phyloP scores from a whole-genome alignment of 2,329 filamentous ascomycete species.

The Canariomyces notabilis region DNA sequence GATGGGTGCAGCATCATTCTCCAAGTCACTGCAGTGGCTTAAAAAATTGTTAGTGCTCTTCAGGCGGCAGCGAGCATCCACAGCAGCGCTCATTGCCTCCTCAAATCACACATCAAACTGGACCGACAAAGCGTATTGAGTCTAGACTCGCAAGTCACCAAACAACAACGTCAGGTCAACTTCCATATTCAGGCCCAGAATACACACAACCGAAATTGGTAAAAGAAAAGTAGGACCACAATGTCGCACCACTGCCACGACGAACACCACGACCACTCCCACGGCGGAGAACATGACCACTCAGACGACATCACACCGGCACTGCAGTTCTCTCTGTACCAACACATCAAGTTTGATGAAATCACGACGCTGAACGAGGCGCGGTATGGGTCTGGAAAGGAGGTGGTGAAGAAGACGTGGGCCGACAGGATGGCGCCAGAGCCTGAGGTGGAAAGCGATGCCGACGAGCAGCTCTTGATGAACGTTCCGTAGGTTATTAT shows the following conservation, averaged over 20 bases:
- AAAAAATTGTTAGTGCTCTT: neutral
- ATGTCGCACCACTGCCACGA: conserved; percentile 44
- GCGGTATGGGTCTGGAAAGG: conserved; percentile 59
- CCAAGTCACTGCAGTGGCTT: too few relatives aligned
- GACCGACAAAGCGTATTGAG: neutral
- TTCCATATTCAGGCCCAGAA: neutral
- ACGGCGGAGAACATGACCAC: conserved; percentile 68
- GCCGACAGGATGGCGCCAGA: conserved; percentile 64
- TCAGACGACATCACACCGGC: conserved; percentile 88
- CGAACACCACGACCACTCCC: conserved; percentile 35
- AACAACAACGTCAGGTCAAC: too few relatives aligned
- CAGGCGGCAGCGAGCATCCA: neutral
- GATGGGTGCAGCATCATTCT: too few relatives aligned
- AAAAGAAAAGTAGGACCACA: conserved; percentile 1
- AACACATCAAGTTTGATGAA: conserved; percentile 83
- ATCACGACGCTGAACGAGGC: conserved; percentile 84
- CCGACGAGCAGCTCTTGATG: conserved; percentile 92
- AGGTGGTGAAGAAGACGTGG: conserved; percentile 88
- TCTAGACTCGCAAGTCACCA: neutral
- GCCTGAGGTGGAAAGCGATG: conserved; percentile 78
- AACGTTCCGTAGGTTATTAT: conserved; percentile 76
- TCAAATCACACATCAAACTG: neutral
- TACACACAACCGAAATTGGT: neutral
- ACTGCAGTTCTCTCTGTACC: conserved; percentile 84
- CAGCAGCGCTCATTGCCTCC: neutral